Evolutionary conservation across 2,329 filamentous ascomycete species (phyloP).

Genomic region (Trichoderma atrobrunneum): DNA sequence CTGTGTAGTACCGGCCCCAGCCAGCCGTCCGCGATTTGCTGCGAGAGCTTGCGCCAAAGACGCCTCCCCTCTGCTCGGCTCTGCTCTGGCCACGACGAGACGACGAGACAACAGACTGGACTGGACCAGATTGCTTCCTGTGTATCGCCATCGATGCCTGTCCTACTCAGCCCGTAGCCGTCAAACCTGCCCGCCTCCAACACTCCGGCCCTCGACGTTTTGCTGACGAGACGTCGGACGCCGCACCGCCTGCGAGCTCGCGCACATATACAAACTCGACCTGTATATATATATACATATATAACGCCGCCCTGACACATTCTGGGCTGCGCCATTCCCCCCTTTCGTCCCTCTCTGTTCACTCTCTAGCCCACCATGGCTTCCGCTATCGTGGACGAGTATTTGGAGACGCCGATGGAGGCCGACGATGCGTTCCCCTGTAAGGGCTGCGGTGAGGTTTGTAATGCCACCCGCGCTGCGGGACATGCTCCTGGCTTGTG

Average conservation of each 20-base stretch:
- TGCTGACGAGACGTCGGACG: constrained; percentile 12
- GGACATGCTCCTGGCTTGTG: neutral
- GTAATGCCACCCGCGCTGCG: constrained; percentile 27
- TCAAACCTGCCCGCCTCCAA: constrained; percentile 2
- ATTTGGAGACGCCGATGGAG: constrained; percentile 65
- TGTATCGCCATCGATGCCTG: constrained; percentile 17
- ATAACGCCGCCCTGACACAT: neutral
- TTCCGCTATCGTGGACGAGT: constrained; percentile 54
- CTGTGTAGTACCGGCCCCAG: constrained; percentile 14
- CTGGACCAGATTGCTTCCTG: neutral
- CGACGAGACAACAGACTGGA: neutral
- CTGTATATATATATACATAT: neutral
- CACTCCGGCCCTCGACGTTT: neutral
- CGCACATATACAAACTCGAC: constrained; percentile 8
- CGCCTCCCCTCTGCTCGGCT: neutral
- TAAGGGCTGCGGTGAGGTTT: constrained; percentile 89
- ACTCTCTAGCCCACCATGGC: constrained; percentile 39
- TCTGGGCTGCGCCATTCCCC: constrained; percentile 6
- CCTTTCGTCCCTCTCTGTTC: neutral
- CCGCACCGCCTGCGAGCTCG: neutral
- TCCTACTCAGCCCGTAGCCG: constrained; percentile 10
- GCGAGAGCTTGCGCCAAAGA: neutral
- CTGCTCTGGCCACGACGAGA: neutral
- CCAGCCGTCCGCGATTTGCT: constrained; percentile 6
- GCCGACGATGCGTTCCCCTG: constrained; percentile 83